Percentiles rank a stretch among this genome's conserved stretches.
phyloP scores from a whole-genome alignment of 306 rosid species.

The Medicago truncatula region DNA sequence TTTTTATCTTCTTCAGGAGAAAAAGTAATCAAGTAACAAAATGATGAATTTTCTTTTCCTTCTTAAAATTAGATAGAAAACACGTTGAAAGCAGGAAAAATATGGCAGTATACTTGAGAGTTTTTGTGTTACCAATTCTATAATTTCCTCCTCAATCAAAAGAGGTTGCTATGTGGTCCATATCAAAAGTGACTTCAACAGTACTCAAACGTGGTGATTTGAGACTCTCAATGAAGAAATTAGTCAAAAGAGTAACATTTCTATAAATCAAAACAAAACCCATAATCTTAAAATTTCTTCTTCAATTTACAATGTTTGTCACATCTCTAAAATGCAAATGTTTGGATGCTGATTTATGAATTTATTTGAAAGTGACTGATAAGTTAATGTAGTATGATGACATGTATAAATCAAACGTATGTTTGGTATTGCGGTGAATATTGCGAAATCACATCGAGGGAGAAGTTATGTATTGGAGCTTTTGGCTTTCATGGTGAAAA shows the following conservation, averaged over 20 bases:
- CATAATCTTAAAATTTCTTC: conserved; percentile 6
- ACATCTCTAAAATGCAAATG: conserved; percentile 7
- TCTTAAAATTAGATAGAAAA: conserved; percentile 15
- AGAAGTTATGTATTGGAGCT: too few species aligned
- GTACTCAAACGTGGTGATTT: conserved; percentile 48
- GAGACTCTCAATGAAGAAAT: conserved; percentile 45
- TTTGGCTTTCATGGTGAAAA: too few species aligned
- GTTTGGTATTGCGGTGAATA: too few species aligned
- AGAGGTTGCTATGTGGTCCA: conserved; percentile 43
- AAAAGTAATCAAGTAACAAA: conserved; percentile 53
- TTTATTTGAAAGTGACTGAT: background rate
- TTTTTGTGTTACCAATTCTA: conserved; percentile 37
- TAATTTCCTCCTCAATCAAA: conserved; percentile 37
- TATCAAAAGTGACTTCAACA: conserved; percentile 36
- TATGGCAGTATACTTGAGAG: conserved; percentile 33
- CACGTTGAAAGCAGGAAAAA: conserved; percentile 53
- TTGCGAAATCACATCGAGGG: too few species aligned
- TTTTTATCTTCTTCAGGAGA: conserved; percentile 52
- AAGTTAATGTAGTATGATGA: background rate
- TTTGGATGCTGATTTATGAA: background rate
- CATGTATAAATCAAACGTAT: too few species aligned
- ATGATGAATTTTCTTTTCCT: conserved; percentile 53
- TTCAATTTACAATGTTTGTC: conserved; percentile 25
- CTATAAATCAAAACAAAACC: conserved; percentile 39
- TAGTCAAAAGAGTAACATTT: conserved; percentile 33